Conservation (phyloP, 306 rosid genomes). For the Castanea sativa region DNA sequence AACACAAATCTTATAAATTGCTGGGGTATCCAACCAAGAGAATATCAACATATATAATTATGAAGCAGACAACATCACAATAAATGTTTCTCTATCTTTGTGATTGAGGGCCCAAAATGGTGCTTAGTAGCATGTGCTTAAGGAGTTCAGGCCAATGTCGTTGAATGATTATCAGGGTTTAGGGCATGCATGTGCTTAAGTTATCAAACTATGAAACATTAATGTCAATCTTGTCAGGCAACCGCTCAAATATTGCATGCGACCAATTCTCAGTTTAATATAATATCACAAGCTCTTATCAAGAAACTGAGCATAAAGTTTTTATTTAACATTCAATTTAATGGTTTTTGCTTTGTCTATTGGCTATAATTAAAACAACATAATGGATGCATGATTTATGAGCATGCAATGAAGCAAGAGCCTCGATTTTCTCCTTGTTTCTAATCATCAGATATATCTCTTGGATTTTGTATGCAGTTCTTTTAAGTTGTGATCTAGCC, state of each 20-base stretch:
- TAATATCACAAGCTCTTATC: neutral
- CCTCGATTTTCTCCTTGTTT: too few relatives aligned
- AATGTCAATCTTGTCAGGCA: neutral
- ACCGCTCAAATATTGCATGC: neutral
- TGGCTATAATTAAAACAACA: too few relatives aligned
- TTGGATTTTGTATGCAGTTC: too few relatives aligned
- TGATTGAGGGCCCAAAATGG: slow-evolving; percentile 11
- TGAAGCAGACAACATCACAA: neutral
- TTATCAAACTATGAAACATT: neutral
- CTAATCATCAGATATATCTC: too few relatives aligned
- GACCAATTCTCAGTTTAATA: neutral
- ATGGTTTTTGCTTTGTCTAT: too few relatives aligned
- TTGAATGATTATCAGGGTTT: slow-evolving; percentile 6
- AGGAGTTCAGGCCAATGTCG: slow-evolving; percentile 1
- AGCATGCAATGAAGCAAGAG: too few relatives aligned
- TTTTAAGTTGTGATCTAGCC: too few relatives aligned
- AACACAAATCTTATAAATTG: slow-evolving; percentile 25
- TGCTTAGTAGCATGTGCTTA: slow-evolving; percentile 26
- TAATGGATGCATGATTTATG: too few relatives aligned
- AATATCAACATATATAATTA: neutral
- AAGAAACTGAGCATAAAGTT: too few relatives aligned
- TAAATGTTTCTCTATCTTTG: neutral
- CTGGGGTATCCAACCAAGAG: slow-evolving; percentile 6
- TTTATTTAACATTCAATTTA: too few relatives aligned
- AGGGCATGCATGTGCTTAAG: neutral